Evolutionary conservation across 2,329 filamentous ascomycete genomes (phyloP), one percentile per base, ranked within the genome.

Genomic region (Neodidymelliopsis sp.): DNA sequence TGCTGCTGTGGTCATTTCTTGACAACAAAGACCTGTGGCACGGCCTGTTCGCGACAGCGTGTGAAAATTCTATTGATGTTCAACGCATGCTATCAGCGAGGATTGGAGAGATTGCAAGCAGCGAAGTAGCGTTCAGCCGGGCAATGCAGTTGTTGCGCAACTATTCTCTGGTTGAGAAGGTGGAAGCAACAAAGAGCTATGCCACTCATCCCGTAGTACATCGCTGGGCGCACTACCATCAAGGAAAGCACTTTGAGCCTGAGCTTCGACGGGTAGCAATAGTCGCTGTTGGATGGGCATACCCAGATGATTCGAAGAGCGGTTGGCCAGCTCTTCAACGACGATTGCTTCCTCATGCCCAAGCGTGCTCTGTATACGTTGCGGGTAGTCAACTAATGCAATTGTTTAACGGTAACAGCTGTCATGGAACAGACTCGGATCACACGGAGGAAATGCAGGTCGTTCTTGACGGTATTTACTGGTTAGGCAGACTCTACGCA

Each of bases 1-100:
- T 72, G 8, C 60, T 66, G 5, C 56, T 69, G 13, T 70, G 58
- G 65, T 60, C 53, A 11, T 65, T 60, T 34, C 47, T 68, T 0
- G 55, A 68, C 34, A 57, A 56, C 23, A 59, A 55, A 25, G 59
- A 66, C 23, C 13, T 70, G 8, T 68, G 61, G 63, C 54, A 63
- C 37, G 52, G 62, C 39, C 46, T 70, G 22, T 43, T 67, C 16
- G 47, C 59, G 22, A 36, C 24, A 36, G 46, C 52, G 27, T 50
- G 33, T n/a, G n/a, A 30, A 34, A 18, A 6, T 3, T 54, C 31
- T 25, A 16, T 30, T 9, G 37, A 23, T 37, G 44, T 47, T 23
- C 16, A 18, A n/a, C 35, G 16, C 7, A 44, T 49, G 37, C 37
- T 60, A 18, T 52, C 11, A 60, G 57, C 6, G 40, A 60, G 50